These are phyloP conservation scores for Prunus salicina DNA, from an alignment of 306 rosid genomes.

Conservation along the genomic window DNA sequence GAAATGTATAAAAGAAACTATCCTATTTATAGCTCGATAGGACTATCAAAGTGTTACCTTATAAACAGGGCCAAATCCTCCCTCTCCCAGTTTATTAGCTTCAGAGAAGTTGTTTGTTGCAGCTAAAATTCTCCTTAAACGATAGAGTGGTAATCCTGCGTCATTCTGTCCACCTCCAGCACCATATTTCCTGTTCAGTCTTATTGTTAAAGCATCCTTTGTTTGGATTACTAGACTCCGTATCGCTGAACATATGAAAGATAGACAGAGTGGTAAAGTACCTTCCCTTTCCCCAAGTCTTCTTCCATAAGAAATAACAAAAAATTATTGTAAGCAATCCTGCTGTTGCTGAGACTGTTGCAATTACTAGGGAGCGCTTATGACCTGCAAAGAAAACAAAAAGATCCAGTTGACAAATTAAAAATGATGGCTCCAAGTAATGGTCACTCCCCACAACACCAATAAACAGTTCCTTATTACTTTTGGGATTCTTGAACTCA, in stretches of 20 bases:
- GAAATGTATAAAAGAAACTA: background rate
- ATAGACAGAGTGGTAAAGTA: background rate
- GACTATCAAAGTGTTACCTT: constrained; percentile 26
- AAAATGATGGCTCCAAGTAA: background rate
- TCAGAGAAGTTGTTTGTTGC: constrained; percentile 52
- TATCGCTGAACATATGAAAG: background rate
- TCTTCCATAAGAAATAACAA: background rate
- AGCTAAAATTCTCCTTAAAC: constrained; percentile 23
- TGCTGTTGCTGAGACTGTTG: background rate
- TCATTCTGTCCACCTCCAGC: constrained; percentile 25
- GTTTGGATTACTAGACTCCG: background rate
- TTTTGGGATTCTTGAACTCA: constrained; percentile 27
- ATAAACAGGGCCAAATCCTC: constrained; percentile 64
- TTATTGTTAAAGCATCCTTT: background rate
- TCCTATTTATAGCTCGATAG: too few species aligned
- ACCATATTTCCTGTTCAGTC: background rate
- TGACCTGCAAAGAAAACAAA: background rate
- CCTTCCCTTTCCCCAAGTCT: background rate
- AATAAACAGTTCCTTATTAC: constrained; percentile 12
- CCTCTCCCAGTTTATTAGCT: constrained; percentile 47
- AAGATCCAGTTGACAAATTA: background rate
- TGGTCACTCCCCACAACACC: constrained; percentile 25
- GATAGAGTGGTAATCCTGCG: constrained; percentile 36
- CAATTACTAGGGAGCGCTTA: background rate
- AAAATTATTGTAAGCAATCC: background rate